A percentile compares a stretch with the other conserved stretches of the same genome.
These are phyloP conservation scores for Eutypella sp. DNA, from an alignment of 2,329 filamentous ascomycete genomes.

Conservation along the genomic window DNA sequence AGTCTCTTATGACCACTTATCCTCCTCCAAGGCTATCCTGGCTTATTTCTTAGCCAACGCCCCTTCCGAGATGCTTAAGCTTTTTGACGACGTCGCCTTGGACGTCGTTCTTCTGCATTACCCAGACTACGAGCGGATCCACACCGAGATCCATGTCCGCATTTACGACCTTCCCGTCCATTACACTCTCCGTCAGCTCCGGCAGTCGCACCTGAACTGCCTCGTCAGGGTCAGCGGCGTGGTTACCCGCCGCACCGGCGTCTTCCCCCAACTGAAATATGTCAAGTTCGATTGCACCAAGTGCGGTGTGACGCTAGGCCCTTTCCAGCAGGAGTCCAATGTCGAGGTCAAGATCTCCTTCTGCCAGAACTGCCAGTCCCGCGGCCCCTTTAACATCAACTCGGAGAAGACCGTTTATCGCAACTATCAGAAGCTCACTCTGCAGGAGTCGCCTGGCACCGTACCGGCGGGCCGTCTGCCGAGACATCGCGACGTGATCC, in stretches of 20 bases:
- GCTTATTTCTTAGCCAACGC: slow-evolving; percentile 96
- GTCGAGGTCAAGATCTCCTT: slow-evolving; percentile 94
- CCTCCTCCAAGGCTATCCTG: slow-evolving; percentile 84
- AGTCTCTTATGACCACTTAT: slow-evolving; percentile 90
- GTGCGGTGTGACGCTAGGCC: slow-evolving; percentile 85
- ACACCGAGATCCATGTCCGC: slow-evolving; percentile 94
- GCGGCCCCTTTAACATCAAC: slow-evolving; percentile 91
- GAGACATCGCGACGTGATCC: slow-evolving; percentile 86
- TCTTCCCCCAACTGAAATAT: slow-evolving; percentile 97
- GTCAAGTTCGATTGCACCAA: slow-evolving; percentile 97
- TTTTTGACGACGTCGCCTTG: slow-evolving; percentile 96
- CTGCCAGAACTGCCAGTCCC: slow-evolving; percentile 93
- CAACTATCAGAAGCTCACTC: slow-evolving; percentile 96
- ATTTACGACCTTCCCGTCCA: slow-evolving; percentile 92
- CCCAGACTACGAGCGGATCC: slow-evolving; percentile 95
- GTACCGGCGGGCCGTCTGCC: slow-evolving; percentile 93
- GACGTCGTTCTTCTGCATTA: slow-evolving; percentile 95
- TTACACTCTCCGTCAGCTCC: slow-evolving; percentile 90
- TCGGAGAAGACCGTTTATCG: slow-evolving; percentile 97
- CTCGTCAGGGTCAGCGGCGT: slow-evolving; percentile 91
- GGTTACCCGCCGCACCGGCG: slow-evolving; percentile 87
- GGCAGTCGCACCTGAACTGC: slow-evolving; percentile 93
- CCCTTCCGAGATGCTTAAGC: slow-evolving; percentile 87
- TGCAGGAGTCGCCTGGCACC: slow-evolving; percentile 95
- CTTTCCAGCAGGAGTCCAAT: slow-evolving; percentile 96